Conservation (phyloP, 805 yeast genomes). For the Kazachstania kunashirensis region DNA sequence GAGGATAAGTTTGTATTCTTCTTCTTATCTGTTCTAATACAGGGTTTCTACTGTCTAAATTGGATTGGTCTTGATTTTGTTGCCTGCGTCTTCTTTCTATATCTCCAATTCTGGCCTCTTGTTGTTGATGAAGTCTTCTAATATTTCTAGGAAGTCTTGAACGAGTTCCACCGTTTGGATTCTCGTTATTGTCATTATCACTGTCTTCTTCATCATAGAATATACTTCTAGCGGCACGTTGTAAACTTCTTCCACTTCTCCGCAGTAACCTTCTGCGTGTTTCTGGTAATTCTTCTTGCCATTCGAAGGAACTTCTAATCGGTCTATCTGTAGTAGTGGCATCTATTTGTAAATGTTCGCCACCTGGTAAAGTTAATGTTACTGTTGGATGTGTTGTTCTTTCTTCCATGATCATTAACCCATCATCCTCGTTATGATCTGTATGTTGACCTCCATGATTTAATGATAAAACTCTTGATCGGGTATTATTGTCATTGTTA, state of each 20-base stretch:
- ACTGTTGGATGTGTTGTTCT: slow-evolving; percentile 18
- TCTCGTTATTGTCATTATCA: slow-evolving; percentile 6
- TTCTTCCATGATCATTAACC: slow-evolving; percentile 25
- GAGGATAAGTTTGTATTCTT: slow-evolving; percentile 14
- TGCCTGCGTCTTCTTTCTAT: slow-evolving; percentile 1
- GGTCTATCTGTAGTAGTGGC: slow-evolving; percentile 21
- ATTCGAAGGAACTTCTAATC: slow-evolving; percentile 21
- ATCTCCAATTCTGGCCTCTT: neutral
- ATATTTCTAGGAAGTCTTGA: slow-evolving; percentile 6
- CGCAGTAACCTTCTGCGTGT: slow-evolving; percentile 12
- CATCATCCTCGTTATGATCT: slow-evolving; percentile 22
- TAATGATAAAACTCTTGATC: neutral
- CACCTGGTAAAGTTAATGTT: slow-evolving; percentile 22
- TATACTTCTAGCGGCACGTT: slow-evolving; percentile 4
- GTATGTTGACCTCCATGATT: neutral
- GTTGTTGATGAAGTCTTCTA: slow-evolving; percentile 7
- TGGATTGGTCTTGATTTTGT: neutral
- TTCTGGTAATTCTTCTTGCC: slow-evolving; percentile 12
- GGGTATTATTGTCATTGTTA: neutral
- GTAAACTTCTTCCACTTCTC: slow-evolving; percentile 15
- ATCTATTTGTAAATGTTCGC: slow-evolving; percentile 15
- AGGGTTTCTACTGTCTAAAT: slow-evolving; percentile 4
- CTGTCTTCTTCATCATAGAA: slow-evolving; percentile 4
- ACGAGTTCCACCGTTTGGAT: neutral
- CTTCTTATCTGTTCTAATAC: slow-evolving; percentile 9